phyloP scores from a whole-genome alignment of 2,329 filamentous ascomycete genomes.

The Penicillium brevicompactum region DNA sequence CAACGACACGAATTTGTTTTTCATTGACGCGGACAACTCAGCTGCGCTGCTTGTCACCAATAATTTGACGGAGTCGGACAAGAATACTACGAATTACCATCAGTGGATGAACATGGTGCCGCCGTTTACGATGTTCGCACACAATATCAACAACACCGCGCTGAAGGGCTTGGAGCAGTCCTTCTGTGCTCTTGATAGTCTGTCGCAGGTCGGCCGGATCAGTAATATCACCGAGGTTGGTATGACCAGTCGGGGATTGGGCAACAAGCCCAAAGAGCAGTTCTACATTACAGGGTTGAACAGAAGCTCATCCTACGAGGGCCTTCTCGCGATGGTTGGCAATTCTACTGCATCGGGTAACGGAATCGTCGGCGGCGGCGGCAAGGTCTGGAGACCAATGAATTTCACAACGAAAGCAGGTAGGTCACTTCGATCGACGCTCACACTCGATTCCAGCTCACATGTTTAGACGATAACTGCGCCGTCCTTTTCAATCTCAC shows the following conservation, averaged over 20 bases:
- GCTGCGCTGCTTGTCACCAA: slow-evolving; percentile 78
- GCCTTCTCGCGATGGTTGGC: slow-evolving; percentile 67
- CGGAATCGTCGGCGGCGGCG: slow-evolving; percentile 69
- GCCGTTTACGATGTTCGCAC: slow-evolving; percentile 77
- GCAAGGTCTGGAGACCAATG: slow-evolving; percentile 70
- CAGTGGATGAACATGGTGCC: slow-evolving; percentile 61
- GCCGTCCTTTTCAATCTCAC: slow-evolving; percentile 82
- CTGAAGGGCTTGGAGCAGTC: slow-evolving; percentile 75
- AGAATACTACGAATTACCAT: slow-evolving; percentile 52
- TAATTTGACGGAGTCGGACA: slow-evolving; percentile 58
- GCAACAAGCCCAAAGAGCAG: slow-evolving; percentile 76
- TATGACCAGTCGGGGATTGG: slow-evolving; percentile 69
- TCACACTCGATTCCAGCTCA: neutral
- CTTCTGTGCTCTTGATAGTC: slow-evolving; percentile 74
- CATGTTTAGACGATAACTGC: slow-evolving; percentile 71
- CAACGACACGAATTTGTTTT: slow-evolving; percentile 62
- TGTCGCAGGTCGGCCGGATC: slow-evolving; percentile 66
- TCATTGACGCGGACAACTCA: slow-evolving; percentile 81
- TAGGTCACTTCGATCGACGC: slow-evolving; percentile 45
- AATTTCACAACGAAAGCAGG: slow-evolving; percentile 78
- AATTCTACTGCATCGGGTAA: slow-evolving; percentile 58
- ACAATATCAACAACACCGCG: slow-evolving; percentile 59
- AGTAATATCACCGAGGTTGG: slow-evolving; percentile 59
- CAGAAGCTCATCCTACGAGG: slow-evolving; percentile 69
- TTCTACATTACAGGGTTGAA: slow-evolving; percentile 82